Base-by-base conservation (phyloP, 805 yeast species). In the Pichia rugopelliculosa region DNA sequence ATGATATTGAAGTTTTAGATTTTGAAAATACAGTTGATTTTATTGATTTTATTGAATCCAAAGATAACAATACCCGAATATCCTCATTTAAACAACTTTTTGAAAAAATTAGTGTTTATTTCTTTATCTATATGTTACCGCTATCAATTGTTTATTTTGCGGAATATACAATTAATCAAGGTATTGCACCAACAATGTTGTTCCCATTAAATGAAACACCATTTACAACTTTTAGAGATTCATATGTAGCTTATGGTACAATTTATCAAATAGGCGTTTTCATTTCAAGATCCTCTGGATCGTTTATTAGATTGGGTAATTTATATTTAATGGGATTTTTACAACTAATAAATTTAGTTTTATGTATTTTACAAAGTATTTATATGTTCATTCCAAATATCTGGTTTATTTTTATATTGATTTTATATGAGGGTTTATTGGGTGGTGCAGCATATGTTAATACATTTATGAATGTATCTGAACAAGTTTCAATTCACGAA, bases 391-490 rank as follows among this genome's bases (percentile, higher is more conserved):
- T 86, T 18, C 77, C 82, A 3, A 73, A 68, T 36, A 76, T 91
- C 2, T 85, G 83, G 72, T 55, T 76, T 1, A 58, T 89, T 36
- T 72, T 87, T 69, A 9, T 73, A 0, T 62, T 90, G 26, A 75
- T 88, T 6, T 77, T 91, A 50, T 91, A 87, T 64, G 98, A 91
- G 61, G 93, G 98, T 0, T 71, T 93, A 20, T 71, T 91, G 11
- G 99, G 98, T 1, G 98, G 99, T 0, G 77, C 85, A 2, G 79
- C 91, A 17, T 91, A 91, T 61, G 93, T 88, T 45, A 90, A 91
- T 60, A 90, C 97, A 0, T 91, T 87, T 59, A 70, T 84, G 72
- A 70, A 78, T 15, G 90, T 90, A 1, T 74, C 84, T 34, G 95
- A 87, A 50, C 67, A 75, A 0, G 68, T 75, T 2, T 61, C 71